Conservation (phyloP, 345 rosid species). For the Dipteronia sinensis region DNA sequence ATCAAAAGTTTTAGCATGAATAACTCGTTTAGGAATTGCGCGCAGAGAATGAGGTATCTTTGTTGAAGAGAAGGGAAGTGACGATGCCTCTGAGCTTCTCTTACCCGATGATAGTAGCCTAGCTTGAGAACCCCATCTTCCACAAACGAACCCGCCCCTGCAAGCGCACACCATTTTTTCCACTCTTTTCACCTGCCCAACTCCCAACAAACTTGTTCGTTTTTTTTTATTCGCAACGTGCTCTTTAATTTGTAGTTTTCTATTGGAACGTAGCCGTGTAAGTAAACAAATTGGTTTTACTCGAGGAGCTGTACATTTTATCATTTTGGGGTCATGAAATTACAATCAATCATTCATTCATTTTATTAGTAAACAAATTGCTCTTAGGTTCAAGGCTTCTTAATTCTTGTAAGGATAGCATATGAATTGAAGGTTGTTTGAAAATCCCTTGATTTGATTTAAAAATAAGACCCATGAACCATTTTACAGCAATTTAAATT, state of each 20-base stretch:
- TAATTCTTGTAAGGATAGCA: too few species aligned
- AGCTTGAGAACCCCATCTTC: conserved; percentile 15
- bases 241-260: too few species aligned
- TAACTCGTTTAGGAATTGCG: neutral
- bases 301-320: neutral
- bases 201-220: neutral
- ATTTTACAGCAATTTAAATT: neutral
- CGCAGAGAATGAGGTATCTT: neutral
- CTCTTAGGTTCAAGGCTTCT: neutral
- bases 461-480: neutral
- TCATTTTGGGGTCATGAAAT: neutral
- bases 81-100: neutral
- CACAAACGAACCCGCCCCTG: conserved; percentile 24
- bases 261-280: neutral
- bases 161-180: conserved; percentile 29
- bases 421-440: neutral
- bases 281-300: neutral
- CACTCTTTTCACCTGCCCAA: neutral
- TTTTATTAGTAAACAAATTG: neutral
- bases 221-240: too few species aligned
- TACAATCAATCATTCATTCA: too few species aligned
- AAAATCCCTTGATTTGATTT: neutral
- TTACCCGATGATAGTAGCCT: neutral
- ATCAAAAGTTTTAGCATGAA: neutral
- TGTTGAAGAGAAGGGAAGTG: conserved; percentile 3